Percentiles rank a stretch among this genome's conserved stretches.
Evolutionary conservation across 768 basidiomycete species (phyloP).

Genomic region (Heimioporus sp.): DNA sequence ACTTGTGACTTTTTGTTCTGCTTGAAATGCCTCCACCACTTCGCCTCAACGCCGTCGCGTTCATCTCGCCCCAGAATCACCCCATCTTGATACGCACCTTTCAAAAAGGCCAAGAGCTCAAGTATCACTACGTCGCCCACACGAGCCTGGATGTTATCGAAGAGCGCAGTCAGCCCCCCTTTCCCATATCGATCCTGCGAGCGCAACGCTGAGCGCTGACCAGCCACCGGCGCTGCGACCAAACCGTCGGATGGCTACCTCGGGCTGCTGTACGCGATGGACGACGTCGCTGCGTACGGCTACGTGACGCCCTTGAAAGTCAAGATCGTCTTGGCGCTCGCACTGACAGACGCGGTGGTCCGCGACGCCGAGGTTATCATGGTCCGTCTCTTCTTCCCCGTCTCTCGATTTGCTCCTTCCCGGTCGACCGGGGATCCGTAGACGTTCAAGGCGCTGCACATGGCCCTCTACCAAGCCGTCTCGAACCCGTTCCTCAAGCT

Average conservation of each 20-base stretch:
- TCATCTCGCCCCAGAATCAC: conserved; percentile 82
- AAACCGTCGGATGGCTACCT: conserved; percentile 80
- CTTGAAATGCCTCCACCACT: conserved; percentile 56
- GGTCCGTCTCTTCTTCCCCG: conserved; percentile 40
- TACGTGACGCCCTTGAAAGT: conserved; percentile 86
- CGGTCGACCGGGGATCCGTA: conserved; percentile 24
- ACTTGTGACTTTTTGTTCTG: not conserved
- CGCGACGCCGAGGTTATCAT: conserved; percentile 76
- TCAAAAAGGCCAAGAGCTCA: conserved; percentile 58
- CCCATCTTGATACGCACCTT: conserved; percentile 76
- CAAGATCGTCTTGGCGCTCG: conserved; percentile 81
- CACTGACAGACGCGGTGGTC: conserved; percentile 78
- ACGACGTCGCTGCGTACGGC: conserved; percentile 90
- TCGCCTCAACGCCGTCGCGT: conserved; percentile 78
- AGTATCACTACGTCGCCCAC: conserved; percentile 91
- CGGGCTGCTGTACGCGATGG: conserved; percentile 85
- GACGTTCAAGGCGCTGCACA: conserved; percentile 89
- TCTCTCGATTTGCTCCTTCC: too few species aligned
- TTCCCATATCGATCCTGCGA: not conserved
- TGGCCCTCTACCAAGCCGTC: conserved; percentile 79
- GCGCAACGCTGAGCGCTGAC: not conserved
- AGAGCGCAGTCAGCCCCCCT: conserved; percentile 68
- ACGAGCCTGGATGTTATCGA: conserved; percentile 90
- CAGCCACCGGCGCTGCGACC: conserved; percentile 37
- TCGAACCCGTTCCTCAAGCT: conserved; percentile 85